A percentile compares a stretch with the other conserved stretches of the same genome.
phyloP scores from a whole-genome alignment of 768 basidiomycete species.

The Cystofilobasidium capitatum region DNA sequence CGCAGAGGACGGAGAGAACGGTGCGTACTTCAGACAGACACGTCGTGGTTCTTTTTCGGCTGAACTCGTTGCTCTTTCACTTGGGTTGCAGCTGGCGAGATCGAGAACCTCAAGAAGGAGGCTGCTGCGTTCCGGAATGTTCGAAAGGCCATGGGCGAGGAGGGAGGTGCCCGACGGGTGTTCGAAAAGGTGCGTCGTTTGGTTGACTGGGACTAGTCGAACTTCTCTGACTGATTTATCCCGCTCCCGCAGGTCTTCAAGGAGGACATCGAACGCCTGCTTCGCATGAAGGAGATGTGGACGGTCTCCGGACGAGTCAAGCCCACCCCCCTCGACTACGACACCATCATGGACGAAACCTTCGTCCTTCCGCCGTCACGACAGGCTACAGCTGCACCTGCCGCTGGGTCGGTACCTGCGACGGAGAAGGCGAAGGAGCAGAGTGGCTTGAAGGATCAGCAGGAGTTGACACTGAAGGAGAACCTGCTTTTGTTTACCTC shows the following conservation, averaged over 20 bases:
- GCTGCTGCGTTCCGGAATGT: slow-evolving; percentile 79
- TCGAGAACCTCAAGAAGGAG: slow-evolving; percentile 78
- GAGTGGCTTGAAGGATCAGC: slow-evolving; percentile 66
- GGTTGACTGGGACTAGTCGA: no score
- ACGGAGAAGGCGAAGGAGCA: slow-evolving; percentile 13
- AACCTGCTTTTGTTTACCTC: slow-evolving; percentile 73
- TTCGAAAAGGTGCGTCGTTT: slow-evolving; percentile 65
- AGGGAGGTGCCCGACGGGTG: slow-evolving; percentile 55
- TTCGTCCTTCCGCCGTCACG: slow-evolving; percentile 43
- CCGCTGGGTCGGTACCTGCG: slow-evolving; percentile 19
- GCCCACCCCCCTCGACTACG: slow-evolving; percentile 73
- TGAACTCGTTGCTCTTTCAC: neutral
- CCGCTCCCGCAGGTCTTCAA: slow-evolving; percentile 61
- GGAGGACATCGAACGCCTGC: slow-evolving; percentile 72
- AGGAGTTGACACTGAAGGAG: slow-evolving; percentile 63
- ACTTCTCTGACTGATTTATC: neutral
- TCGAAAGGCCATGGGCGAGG: slow-evolving; percentile 52
- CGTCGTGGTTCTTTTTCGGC: neutral
- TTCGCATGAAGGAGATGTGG: slow-evolving; percentile 98
- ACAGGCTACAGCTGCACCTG: slow-evolving; percentile 29
- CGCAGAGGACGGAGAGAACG: slow-evolving; percentile 85
- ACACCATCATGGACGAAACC: slow-evolving; percentile 56
- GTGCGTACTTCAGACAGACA: slow-evolving; percentile 41
- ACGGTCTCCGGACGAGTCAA: slow-evolving; percentile 59
- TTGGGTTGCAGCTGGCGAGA: slow-evolving; percentile 61